Base-by-base conservation (phyloP, 2,329 filamentous ascomycete species). In the Colletotrichum sansevieriae region DNA sequence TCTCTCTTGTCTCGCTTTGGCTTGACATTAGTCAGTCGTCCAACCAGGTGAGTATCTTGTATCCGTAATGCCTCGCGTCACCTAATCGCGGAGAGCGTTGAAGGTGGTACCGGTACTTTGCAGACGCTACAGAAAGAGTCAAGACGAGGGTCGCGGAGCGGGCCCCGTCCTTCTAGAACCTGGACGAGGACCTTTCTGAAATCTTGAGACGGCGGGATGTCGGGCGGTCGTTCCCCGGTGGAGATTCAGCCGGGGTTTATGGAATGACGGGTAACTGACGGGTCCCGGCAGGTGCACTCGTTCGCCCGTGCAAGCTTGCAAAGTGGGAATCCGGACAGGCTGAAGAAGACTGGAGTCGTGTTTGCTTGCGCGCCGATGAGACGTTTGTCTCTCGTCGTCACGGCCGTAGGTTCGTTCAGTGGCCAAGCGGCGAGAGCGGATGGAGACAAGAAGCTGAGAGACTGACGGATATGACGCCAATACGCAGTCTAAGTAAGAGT, bases 171-270 rank as follows among this genome's bases (percentile, higher is more conserved):
- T 68, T 68, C 65, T 65, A 65, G 65, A 65, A 68, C 61, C 61
- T 64, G 61, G 61, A 20, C 55, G 47, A 46, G 52, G 65, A 20
- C 47, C 60, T 64, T 46, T 52, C 43, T 68, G 65, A 68, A 65
- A 68, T 55, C 54, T 65, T 68, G 65, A 68, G 61, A 68, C 65
- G 29, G 65, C 65, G 65, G 65, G 46, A 68, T 59, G 25, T 46
- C 65, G 61, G 65, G 39, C 41, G 65, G 61, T 49, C 55, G 61
- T 65, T 68, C 65, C 65, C 61, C 65, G 65, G 65, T 68, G 65
- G 65, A 55, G 61, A 60, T 41, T 54, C 54, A 29, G 22, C 65
- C 39, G 65, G 65, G 65, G 61, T 13, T 41, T 39, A 52, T 68
- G 44, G 59, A 66, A 46, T 66, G 57, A 62, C 63, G 63, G 63